Evolutionary conservation across 768 basidiomycete species (phyloP).

Genomic region (Cytidiella melzeri): DNA sequence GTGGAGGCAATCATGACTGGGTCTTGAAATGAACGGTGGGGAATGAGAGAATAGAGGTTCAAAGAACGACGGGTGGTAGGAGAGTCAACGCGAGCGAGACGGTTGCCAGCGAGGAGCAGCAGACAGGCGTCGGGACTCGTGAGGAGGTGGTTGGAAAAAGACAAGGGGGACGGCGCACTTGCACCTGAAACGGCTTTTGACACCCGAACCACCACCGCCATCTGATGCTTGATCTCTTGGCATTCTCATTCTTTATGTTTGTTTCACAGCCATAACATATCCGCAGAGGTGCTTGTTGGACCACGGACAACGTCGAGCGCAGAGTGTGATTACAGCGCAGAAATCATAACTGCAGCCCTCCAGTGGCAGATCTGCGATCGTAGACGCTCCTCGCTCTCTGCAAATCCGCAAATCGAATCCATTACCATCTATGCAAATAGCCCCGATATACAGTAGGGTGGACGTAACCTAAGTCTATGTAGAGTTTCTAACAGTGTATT

Average conservation of each 20-base stretch:
- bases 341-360: too few species aligned
- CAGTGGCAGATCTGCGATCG: not conserved
- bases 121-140: slow-evolving; percentile 2
- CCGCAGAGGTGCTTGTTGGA: too few species aligned
- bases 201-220: not conserved
- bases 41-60: not conserved
- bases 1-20: slow-evolving; percentile 5
- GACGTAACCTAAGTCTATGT: slow-evolving; percentile 1
- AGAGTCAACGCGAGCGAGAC: not conserved
- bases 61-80: slow-evolving; percentile 3
- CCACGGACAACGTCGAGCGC: too few species aligned
- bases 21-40: slow-evolving; percentile 1
- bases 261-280: too few species aligned
- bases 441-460: not conserved
- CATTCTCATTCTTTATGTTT: not conserved
- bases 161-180: not conserved
- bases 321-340: too few species aligned
- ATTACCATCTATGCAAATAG: not conserved
- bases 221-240: not conserved
- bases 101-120: slow-evolving; percentile 2
- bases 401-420: too few species aligned
- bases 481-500: not conserved
- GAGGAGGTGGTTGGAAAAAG: slow-evolving; percentile 8
- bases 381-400: too few species aligned
- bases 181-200: not conserved